Conservation (phyloP, 495 filamentous ascomycete species). For the Talaromyces thailandensis region DNA sequence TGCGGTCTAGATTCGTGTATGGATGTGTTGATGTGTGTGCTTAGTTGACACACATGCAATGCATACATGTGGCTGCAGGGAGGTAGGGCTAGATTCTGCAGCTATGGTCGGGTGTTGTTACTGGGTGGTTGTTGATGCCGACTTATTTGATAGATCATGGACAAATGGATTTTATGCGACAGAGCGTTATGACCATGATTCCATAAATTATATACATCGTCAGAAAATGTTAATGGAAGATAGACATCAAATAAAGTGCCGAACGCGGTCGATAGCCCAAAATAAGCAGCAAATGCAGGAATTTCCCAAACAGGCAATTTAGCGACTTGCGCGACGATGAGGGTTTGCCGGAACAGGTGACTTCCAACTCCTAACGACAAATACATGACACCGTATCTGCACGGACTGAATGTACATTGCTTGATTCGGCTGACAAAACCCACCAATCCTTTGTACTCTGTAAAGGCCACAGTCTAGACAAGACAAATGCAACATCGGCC, state of each 20-base stretch:
- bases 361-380: neutral
- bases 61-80: neutral
- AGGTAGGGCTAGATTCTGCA: neutral
- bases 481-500: neutral
- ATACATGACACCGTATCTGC: neutral
- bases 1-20: neutral
- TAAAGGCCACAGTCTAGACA: neutral
- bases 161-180: too few relatives aligned
- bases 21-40: neutral
- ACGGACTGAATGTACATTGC: neutral
- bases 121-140: too few relatives aligned
- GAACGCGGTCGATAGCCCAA: neutral
- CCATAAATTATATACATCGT: neutral
- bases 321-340: neutral
- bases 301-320: neutral
- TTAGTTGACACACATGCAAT: neutral
- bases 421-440: neutral
- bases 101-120: too few relatives aligned
- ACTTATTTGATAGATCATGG: too few relatives aligned
- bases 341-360: neutral
- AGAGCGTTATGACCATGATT: neutral
- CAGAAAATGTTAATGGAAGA: too few relatives aligned
- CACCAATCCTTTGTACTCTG: neutral
- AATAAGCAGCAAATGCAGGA: neutral
- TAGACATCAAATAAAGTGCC: neutral